These are phyloP conservation scores for Beauveria rudraprayagi DNA, from an alignment of 2,329 filamentous ascomycete species.

Conservation along the genomic window DNA sequence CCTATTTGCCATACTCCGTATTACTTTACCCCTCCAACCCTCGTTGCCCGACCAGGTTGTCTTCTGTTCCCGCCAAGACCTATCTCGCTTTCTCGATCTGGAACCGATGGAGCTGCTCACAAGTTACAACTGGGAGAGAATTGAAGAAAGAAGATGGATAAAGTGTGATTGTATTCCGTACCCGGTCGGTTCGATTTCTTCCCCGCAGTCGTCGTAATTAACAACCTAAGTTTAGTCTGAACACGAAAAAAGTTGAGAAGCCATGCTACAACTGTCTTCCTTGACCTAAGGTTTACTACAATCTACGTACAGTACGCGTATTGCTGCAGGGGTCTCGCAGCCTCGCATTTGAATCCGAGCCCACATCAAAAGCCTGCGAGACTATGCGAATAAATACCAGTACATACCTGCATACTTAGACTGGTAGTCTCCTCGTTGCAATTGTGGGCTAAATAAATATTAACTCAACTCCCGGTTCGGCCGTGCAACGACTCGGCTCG, in stretches of 20 bases:
- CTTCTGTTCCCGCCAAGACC: neutral
- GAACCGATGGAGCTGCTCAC: neutral
- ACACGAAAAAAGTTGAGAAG: neutral
- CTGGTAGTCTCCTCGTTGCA: neutral
- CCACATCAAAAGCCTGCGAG: neutral
- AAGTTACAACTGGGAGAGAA: neutral
- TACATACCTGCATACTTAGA: neutral
- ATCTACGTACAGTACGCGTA: neutral
- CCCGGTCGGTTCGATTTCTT: too few species aligned
- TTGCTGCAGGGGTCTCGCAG: neutral
- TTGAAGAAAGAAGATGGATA: neutral
- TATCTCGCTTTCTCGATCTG: neutral
- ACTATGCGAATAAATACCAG: neutral
- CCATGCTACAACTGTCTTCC: neutral
- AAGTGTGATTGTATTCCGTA: neutral
- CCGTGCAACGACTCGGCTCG: neutral
- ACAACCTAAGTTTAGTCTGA: too few species aligned
- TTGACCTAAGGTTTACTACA: neutral
- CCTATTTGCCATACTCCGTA: too few species aligned
- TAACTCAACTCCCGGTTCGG: neutral
- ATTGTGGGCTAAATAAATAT: neutral
- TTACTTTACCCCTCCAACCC: neutral
- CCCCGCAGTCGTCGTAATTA: too few species aligned
- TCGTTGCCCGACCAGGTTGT: neutral
- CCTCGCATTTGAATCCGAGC: slow-evolving; percentile 7